phyloP scores from a whole-genome alignment of 345 rosid genomes.

The Acer saccharum region DNA sequence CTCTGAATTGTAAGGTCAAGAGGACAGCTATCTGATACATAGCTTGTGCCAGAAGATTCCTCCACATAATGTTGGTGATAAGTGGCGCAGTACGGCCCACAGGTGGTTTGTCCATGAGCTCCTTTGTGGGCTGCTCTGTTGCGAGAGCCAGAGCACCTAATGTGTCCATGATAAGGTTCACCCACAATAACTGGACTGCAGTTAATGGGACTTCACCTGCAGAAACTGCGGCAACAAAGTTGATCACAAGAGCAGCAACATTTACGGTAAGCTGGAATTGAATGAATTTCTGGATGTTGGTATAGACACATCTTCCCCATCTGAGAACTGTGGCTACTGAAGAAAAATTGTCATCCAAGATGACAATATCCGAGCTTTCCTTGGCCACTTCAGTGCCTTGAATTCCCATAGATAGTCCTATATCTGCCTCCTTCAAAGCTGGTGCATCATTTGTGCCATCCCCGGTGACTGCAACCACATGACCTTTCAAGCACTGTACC shows the following conservation, averaged over 20 bases:
- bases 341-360: constrained; percentile 75
- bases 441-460: constrained; percentile 86
- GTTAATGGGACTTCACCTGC: constrained; percentile 70
- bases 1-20: constrained; percentile 63
- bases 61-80: constrained; percentile 78
- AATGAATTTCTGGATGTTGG: constrained; percentile 76
- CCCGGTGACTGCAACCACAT: constrained; percentile 72
- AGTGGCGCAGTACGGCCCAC: constrained; percentile 65
- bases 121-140: constrained; percentile 63
- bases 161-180: constrained; percentile 78
- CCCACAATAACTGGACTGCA: constrained; percentile 76
- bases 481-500: constrained; percentile 77
- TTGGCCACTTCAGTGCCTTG: constrained; percentile 84
- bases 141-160: constrained; percentile 77
- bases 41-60: constrained; percentile 68
- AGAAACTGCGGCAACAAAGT: constrained; percentile 73
- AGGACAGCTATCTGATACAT: constrained; percentile 63
- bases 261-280: constrained; percentile 79
- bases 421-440: constrained; percentile 72
- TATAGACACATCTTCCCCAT: constrained; percentile 83
- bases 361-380: constrained; percentile 78
- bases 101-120: constrained; percentile 62
- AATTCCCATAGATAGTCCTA: constrained; percentile 80
- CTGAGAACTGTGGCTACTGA: constrained; percentile 61
- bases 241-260: constrained; percentile 65